Conservation (phyloP, 2,329 filamentous ascomycete species). For the Diaporthe ampelina region DNA sequence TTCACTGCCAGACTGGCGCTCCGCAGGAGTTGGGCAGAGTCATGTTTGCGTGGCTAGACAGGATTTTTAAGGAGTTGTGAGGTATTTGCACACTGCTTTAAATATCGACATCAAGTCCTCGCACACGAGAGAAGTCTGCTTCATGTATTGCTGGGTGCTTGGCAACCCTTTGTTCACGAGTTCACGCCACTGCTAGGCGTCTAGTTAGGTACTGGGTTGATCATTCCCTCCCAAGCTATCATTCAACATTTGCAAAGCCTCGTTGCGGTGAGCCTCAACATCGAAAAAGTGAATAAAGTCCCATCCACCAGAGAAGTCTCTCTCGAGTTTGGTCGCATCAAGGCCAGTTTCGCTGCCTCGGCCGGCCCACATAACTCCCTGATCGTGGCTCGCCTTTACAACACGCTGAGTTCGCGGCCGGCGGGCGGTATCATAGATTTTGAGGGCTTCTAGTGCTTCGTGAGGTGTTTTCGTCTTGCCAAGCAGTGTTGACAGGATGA, state of each 20-base stretch:
- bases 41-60: conserved; percentile 14
- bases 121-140: too few species aligned
- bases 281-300: conserved; percentile 17
- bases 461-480: conserved; percentile 7
- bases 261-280: conserved; percentile 17
- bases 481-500: conserved; percentile 28
- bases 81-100: not conserved
- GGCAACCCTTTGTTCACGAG: too few species aligned
- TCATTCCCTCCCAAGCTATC: not conserved
- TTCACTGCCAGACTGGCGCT: conserved; percentile 25
- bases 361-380: conserved; percentile 1
- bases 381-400: conserved; percentile 16
- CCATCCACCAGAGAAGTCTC: conserved; percentile 8
- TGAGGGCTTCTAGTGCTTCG: conserved; percentile 15
- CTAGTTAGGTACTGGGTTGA: too few species aligned
- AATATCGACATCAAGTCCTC: not conserved
- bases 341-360: conserved; percentile 17
- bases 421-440: conserved; percentile 4
- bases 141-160: too few species aligned
- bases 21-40: conserved; percentile 16
- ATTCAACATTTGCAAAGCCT: conserved; percentile 9
- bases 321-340: not conserved
- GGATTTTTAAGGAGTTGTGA: not conserved
- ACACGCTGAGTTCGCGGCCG: conserved; percentile 30
- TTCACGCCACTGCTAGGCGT: too few species aligned